Percentiles rank a stretch among this genome's conserved stretches.
phyloP scores from a whole-genome alignment of 352 stramenopile genomes.

The Globisporangium splendens region DNA sequence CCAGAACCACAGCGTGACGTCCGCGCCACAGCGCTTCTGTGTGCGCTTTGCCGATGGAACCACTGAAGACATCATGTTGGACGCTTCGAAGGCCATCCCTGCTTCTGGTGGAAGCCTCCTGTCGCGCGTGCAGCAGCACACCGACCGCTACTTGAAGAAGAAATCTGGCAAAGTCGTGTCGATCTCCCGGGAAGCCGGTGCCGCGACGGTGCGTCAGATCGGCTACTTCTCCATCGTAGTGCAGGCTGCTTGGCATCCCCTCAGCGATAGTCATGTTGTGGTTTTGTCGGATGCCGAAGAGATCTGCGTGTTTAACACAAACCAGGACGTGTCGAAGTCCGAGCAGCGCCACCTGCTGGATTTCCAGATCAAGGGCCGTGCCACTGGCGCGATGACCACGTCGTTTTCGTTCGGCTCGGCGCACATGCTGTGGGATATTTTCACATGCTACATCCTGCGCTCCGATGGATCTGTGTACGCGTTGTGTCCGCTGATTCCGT shows the following conservation, averaged over 20 bases:
- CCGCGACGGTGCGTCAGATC: conserved; percentile 42
- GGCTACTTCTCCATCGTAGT: conserved; percentile 54
- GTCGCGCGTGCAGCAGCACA: conserved; percentile 26
- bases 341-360: conserved; percentile 69
- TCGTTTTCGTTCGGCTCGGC: conserved; percentile 58
- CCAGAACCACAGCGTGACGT: no score
- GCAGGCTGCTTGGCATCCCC: conserved; percentile 65
- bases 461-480: conserved; percentile 69
- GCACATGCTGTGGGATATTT: conserved; percentile 61
- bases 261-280: conserved; percentile 69
- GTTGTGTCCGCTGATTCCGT: conserved; percentile 68
- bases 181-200: conserved; percentile 54
- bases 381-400: conserved; percentile 30
- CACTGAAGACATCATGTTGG: conserved; percentile 20
- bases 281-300: conserved; percentile 75
- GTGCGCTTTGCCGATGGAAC: conserved; percentile 48
- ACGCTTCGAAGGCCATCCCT: conserved; percentile 8
- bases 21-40: conserved; percentile 28
- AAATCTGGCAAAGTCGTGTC: conserved; percentile 24
- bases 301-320: conserved; percentile 64
- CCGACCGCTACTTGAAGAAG: conserved; percentile 17
- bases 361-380: conserved; percentile 31
- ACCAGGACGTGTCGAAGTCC: conserved; percentile 58
- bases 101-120: conserved; percentile 18
- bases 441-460: conserved; percentile 73